A percentile compares a stretch with the other conserved stretches of the same genome.
phyloP scores from a whole-genome alignment of 2,329 filamentous ascomycete genomes.

The Aureobasidium leucospermi region DNA sequence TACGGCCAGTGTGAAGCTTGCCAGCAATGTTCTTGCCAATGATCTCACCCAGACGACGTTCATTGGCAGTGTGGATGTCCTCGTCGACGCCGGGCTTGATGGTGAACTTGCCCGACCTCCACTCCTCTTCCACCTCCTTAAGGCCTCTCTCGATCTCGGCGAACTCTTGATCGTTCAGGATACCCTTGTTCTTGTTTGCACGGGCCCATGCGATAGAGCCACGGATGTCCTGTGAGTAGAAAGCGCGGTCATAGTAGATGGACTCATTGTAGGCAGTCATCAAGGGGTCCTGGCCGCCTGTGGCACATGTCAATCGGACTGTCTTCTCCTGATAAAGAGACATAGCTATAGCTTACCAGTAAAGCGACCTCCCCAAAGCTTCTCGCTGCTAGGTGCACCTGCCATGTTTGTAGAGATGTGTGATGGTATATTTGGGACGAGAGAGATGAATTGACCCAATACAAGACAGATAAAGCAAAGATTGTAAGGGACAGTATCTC shows the following conservation, averaged over 20 bases:
- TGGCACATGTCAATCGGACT: not conserved
- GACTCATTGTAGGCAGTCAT: conserved; percentile 82
- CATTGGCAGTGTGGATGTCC: conserved; percentile 50
- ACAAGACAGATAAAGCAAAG: not conserved
- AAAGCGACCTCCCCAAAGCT: conserved; percentile 57
- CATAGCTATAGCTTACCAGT: conserved; percentile 37
- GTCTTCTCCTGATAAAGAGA: not conserved
- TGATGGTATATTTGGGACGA: not conserved
- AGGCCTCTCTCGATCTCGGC: conserved; percentile 66
- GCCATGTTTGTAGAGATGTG: conserved; percentile 5
- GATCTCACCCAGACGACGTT: conserved; percentile 60
- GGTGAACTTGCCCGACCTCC: conserved; percentile 38
- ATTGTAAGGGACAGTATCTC: not conserved
- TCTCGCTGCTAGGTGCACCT: conserved; percentile 34
- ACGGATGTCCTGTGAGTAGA: conserved; percentile 74
- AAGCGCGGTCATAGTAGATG: conserved; percentile 68
- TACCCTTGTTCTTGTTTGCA: conserved; percentile 68
- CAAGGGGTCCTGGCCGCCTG: conserved; percentile 73
- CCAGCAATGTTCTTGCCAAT: conserved; percentile 79
- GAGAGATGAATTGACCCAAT: not conserved
- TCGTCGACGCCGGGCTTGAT: conserved; percentile 43
- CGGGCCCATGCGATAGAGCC: conserved; percentile 76
- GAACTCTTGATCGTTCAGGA: conserved; percentile 68
- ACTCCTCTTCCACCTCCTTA: conserved; percentile 46
- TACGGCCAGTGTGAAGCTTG: conserved; percentile 82